Percentiles rank a stretch among this genome's conserved stretches.
These are phyloP conservation scores for Gamarada debralockiae DNA, from an alignment of 495 filamentous ascomycete genomes.

Conservation along the genomic window DNA sequence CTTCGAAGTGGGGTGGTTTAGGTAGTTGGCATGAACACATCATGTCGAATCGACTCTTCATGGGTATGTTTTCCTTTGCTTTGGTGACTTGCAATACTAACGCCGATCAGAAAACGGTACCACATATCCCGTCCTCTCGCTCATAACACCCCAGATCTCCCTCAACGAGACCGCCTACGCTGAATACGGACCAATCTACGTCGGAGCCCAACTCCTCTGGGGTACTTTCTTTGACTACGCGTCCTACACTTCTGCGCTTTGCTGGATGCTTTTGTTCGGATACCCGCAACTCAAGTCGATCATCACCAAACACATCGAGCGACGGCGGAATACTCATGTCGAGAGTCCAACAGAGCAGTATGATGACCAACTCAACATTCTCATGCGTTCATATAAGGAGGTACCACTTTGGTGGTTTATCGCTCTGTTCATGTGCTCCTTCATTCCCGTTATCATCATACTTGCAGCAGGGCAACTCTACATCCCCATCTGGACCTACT, in stretches of 20 bases:
- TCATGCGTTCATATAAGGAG: conserved; percentile 50
- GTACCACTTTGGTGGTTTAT: conserved; percentile 54
- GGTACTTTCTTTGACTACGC: conserved; percentile 55
- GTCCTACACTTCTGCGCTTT: conserved; percentile 49
- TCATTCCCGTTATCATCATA: conserved; percentile 43
- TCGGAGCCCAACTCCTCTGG: conserved; percentile 51
- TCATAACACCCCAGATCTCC: conserved; percentile 42
- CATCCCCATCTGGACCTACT: conserved; percentile 54
- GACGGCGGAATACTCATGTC: conserved; percentile 24
- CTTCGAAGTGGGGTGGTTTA: conserved; percentile 50
- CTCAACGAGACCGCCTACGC: conserved; percentile 52
- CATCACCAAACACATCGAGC: conserved; percentile 33
- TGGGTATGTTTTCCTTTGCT: conserved; percentile 20
- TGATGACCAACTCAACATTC: conserved; percentile 49
- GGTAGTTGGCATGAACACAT: conserved; percentile 45
- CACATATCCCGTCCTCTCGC: conserved; percentile 39
- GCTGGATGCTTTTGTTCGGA: conserved; percentile 54
- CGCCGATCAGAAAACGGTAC: conserved; percentile 37
- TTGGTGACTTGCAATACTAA: background rate
- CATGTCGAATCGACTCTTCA: conserved; percentile 51
- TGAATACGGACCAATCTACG: conserved; percentile 46
- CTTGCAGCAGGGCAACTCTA: conserved; percentile 45
- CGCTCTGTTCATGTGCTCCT: conserved; percentile 39
- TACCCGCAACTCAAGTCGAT: conserved; percentile 40
- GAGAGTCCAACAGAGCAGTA: conserved; percentile 48